Evolutionary conservation across 495 filamentous ascomycete species (phyloP).

Genomic region (Mytilinidion resinicola): DNA sequence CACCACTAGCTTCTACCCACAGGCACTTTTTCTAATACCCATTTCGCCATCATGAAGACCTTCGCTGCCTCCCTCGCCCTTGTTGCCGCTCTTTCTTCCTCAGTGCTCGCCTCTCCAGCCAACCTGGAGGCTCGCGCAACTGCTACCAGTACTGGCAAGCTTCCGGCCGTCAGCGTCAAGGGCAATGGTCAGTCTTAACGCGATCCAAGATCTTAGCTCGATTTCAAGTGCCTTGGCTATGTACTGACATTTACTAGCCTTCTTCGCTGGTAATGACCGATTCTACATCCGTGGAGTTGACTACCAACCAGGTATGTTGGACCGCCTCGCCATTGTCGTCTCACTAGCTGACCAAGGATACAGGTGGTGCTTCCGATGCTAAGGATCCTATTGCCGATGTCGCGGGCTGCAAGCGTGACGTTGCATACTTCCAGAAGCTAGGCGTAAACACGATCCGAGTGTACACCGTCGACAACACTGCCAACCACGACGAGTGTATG

Average conservation of each 20-base stretch:
- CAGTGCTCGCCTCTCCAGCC: slow-evolving; percentile 18
- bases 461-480: slow-evolving; percentile 86
- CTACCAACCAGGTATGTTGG: slow-evolving; percentile 66
- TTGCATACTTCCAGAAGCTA: slow-evolving; percentile 73
- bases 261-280: slow-evolving; percentile 74
- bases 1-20: neutral
- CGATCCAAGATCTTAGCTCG: neutral
- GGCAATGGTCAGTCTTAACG: slow-evolving; percentile 37
- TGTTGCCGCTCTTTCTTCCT: slow-evolving; percentile 14
- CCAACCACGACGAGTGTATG: slow-evolving; percentile 60
- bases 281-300: slow-evolving; percentile 96
- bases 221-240: too few species aligned
- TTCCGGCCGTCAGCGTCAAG: slow-evolving; percentile 39
- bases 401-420: slow-evolving; percentile 70
- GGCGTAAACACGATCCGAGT: slow-evolving; percentile 89
- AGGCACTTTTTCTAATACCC: neutral
- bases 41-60: slow-evolving; percentile 27
- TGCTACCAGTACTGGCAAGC: slow-evolving; percentile 10
- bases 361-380: slow-evolving; percentile 67
- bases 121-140: slow-evolving; percentile 24
- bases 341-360: neutral
- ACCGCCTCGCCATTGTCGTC: neutral
- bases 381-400: slow-evolving; percentile 73
- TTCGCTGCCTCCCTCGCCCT: slow-evolving; percentile 17
- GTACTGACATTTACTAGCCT: slow-evolving; percentile 50